Percentiles rank a stretch among this genome's conserved stretches.
Evolutionary conservation across 2,329 filamentous ascomycete species (phyloP).

Genomic region (Monilinia aucupariae): DNA sequence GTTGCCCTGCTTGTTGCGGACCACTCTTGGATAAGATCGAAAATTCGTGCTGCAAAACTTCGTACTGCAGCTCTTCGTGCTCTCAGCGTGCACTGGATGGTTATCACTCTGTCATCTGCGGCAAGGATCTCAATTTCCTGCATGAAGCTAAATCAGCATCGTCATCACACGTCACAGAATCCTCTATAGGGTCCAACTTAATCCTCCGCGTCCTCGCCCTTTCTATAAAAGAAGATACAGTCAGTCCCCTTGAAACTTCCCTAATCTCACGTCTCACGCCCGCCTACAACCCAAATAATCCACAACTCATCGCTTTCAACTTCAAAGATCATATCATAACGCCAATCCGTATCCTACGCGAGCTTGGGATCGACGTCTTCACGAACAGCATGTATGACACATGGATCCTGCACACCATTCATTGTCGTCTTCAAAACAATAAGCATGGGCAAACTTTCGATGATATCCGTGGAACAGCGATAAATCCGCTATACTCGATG

Average conservation of each 20-base stretch:
- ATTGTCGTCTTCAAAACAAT: constrained; percentile 35
- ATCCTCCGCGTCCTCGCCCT: constrained; percentile 32
- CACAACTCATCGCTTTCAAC: constrained; percentile 33
- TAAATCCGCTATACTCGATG: constrained; percentile 33
- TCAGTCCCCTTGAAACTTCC: constrained; percentile 30
- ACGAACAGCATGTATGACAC: constrained; percentile 31
- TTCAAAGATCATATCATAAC: constrained; percentile 30
- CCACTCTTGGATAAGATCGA: constrained; percentile 19
- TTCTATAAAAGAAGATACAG: constrained; percentile 26
- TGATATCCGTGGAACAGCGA: constrained; percentile 31
- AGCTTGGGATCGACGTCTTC: constrained; percentile 33
- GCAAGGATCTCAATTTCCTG: constrained; percentile 33
- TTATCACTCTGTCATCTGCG: constrained; percentile 32
- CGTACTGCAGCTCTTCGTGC: constrained; percentile 32
- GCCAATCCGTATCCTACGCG: constrained; percentile 32
- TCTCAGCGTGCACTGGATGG: constrained; percentile 27
- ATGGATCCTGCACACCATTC: constrained; percentile 34
- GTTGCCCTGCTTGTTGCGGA: constrained; percentile 30
- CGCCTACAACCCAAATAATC: constrained; percentile 28
- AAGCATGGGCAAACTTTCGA: constrained; percentile 30
- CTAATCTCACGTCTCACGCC: constrained; percentile 33
- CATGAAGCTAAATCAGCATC: constrained; percentile 21
- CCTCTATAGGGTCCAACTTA: constrained; percentile 31
- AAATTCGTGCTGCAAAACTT: constrained; percentile 26
- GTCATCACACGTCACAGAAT: constrained; percentile 23